phyloP scores from a whole-genome alignment of 2,329 filamentous ascomycete species.

The Fusarium sp. region DNA sequence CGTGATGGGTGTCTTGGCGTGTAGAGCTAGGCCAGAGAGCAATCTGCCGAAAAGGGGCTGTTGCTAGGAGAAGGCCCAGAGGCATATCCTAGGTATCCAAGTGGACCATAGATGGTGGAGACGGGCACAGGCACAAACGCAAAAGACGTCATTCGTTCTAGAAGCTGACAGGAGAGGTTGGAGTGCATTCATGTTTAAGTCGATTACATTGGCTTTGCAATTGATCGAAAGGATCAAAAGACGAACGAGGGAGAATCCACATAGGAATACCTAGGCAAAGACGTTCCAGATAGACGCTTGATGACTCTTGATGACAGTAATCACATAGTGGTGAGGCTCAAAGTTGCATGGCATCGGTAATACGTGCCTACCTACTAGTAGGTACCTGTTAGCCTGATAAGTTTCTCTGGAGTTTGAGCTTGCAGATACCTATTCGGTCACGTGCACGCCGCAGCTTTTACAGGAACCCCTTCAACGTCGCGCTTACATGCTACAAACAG shows the following conservation, averaged over 20 bases:
- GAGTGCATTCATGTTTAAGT: constrained; percentile 10
- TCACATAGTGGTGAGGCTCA: background rate
- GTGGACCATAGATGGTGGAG: constrained; percentile 35
- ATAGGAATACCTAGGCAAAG: too few species aligned
- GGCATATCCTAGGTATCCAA: constrained; percentile 18
- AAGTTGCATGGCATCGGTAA: background rate
- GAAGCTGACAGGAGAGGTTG: constrained; percentile 28
- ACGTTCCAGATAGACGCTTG: background rate
- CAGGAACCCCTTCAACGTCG: constrained; percentile 35
- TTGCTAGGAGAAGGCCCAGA: constrained; percentile 19
- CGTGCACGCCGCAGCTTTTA: constrained; percentile 17
- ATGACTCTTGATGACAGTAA: background rate
- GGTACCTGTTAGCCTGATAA: background rate
- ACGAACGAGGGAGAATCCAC: background rate
- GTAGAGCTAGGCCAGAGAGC: constrained; percentile 34
- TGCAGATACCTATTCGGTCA: background rate
- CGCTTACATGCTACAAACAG: constrained; percentile 42
- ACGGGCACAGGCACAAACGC: constrained; percentile 9
- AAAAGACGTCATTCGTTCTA: too few species aligned
- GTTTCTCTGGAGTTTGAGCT: background rate
- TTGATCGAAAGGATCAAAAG: constrained; percentile 10
- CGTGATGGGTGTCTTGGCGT: constrained; percentile 40
- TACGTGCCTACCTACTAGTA: background rate
- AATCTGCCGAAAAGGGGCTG: constrained; percentile 48
- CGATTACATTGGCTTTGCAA: constrained; percentile 4